phyloP scores from a whole-genome alignment of 768 basidiomycete genomes.

The Pleurotus tuoliensis region DNA sequence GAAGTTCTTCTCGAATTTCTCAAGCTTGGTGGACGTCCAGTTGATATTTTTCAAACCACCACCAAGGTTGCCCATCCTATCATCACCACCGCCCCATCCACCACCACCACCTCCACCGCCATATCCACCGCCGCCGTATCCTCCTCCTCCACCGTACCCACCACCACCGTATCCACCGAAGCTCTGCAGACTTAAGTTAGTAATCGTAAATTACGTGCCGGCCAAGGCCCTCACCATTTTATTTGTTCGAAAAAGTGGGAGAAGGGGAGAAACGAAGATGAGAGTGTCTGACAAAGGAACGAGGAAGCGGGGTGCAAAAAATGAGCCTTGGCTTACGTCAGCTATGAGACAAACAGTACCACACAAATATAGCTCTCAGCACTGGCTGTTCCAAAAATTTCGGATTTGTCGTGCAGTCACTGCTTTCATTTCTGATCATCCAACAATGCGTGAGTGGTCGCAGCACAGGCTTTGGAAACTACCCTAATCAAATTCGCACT shows the following conservation, averaged over 20 bases:
- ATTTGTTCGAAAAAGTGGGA: background rate
- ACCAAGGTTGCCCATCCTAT: conserved; percentile 80
- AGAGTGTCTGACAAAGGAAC: background rate
- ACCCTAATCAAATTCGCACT: background rate
- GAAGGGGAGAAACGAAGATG: background rate
- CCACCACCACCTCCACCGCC: conserved; percentile 48
- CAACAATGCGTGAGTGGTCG: conserved; percentile 12
- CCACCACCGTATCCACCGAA: conserved; percentile 35
- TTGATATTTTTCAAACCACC: conserved; percentile 79
- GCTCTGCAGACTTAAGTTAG: conserved; percentile 26
- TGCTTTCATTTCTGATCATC: background rate
- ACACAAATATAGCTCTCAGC: background rate
- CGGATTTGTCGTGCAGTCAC: background rate
- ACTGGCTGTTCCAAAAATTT: conserved; percentile 1
- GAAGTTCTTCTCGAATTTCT: conserved; percentile 97
- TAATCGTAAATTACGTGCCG: background rate
- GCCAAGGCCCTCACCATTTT: background rate
- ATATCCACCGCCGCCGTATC: conserved; percentile 33
- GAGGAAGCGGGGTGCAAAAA: conserved; percentile 1
- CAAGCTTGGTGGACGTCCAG: conserved; percentile 71
- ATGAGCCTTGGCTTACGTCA: background rate
- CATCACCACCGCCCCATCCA: conserved; percentile 54
- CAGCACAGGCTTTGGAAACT: background rate
- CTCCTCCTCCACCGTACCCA: conserved; percentile 16
- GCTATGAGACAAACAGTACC: background rate